Evolutionary conservation across 305 asterid species (phyloP), one percentile per base, ranked within the genome.

Genomic region (Ajuga reptans): DNA sequence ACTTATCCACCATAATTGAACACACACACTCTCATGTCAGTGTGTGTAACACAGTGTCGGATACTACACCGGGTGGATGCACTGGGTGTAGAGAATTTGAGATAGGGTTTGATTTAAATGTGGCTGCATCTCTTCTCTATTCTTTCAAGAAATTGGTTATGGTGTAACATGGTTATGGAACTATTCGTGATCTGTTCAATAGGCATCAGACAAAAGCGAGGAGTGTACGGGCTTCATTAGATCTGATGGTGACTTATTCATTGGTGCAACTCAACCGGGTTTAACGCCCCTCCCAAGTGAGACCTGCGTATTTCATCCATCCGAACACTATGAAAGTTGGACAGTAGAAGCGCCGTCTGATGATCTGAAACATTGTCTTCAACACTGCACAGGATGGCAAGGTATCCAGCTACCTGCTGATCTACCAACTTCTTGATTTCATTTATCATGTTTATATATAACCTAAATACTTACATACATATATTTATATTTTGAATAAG

Each of bases 341-440:
- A 86, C 97, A 0, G 81, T 83, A 1, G 90, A 81, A 66, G 74
- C 85, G 4, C 91, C 96, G 0, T 74, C 55, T 10, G 87, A 84
- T 39, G 86, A 55, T 12, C 75, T 92, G 67, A 88, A 88, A 66
- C 85, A 81, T 42, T 82, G 67, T 47, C 83, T 92, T 62, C 86
- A 85, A 36, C 86, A 82, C 60, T 79, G 76, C 73, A 80, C 96
- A 0, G 98, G 98, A 55, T 85, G 90, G 88, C 95, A 85, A 73
- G 1, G 58, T n/a, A 37, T 80, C 10, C 64, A 68, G 0, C 84
- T 64, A 0, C 96, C 96, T 9, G 69, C 81, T 41, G 88, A 86
- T 71, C 10, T 41, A 0, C 77, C 70, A 1, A 27, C 53, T 64
- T 54, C 61, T 31, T 78, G n/a, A n/a, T n/a, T n/a, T n/a, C n/a